Percentiles rank a stretch among this genome's conserved stretches.
Evolutionary conservation across 169 alveolate genomes (phyloP).

Genomic region (Eimeria falciformis): DNA sequence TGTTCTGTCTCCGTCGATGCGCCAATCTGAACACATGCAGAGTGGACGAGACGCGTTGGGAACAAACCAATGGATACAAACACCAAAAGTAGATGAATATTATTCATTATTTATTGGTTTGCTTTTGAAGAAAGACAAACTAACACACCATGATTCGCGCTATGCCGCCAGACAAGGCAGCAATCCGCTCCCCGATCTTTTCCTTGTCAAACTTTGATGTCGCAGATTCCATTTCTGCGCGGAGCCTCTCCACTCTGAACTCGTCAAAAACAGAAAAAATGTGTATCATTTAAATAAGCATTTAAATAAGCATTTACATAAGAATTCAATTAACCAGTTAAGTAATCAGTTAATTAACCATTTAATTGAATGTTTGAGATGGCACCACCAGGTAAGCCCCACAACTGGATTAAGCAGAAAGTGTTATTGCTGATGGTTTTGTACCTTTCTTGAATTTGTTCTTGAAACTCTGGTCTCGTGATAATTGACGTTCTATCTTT

Average conservation of each 20-base stretch:
- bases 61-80: background rate
- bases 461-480: constrained; percentile 85
- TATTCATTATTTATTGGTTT: background rate
- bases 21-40: constrained; percentile 81
- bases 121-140: background rate
- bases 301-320: too few relatives aligned
- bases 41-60: background rate
- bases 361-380: too few relatives aligned
- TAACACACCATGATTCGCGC: constrained; percentile 87
- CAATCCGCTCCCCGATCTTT: constrained; percentile 91
- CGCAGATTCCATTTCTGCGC: constrained; percentile 85
- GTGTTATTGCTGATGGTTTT: background rate
- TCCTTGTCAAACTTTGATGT: constrained; percentile 89
- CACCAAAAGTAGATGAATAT: background rate
- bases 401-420: too few relatives aligned
- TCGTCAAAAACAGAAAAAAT: background rate
- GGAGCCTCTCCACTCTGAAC: constrained; percentile 81
- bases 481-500: constrained; percentile 91
- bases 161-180: constrained; percentile 93
- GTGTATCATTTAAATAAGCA: background rate
- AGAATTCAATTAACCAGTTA: too few relatives aligned
- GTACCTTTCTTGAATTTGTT: constrained; percentile 71
- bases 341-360: too few relatives aligned
- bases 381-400: too few relatives aligned
- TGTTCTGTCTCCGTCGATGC: constrained; percentile 93